These are phyloP conservation scores for Pseudogymnoascus sp. DNA, from an alignment of 2,329 filamentous ascomycete genomes.

Conservation along the genomic window DNA sequence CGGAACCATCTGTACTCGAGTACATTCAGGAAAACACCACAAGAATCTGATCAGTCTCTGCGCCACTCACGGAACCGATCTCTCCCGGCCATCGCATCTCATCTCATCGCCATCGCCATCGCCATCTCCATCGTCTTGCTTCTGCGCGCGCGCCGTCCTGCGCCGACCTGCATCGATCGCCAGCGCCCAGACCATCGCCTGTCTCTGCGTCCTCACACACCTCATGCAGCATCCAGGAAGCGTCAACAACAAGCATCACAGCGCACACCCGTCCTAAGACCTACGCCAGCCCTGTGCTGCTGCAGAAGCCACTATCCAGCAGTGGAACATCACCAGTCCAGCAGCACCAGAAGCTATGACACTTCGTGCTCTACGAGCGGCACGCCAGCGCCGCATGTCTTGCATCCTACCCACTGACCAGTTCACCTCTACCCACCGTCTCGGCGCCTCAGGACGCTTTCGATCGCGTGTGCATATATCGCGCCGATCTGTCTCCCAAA, in stretches of 20 bases:
- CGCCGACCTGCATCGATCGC: neutral
- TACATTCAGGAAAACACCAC: neutral
- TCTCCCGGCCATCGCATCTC: neutral
- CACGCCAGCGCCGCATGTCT: neutral
- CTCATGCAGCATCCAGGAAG: neutral
- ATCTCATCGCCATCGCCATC: neutral
- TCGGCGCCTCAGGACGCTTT: slow-evolving; percentile 7
- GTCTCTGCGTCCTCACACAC: neutral
- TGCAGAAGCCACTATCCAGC: neutral
- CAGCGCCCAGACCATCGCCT: neutral
- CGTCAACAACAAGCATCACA: neutral
- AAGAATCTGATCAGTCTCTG: neutral
- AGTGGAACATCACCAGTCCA: neutral
- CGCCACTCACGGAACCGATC: neutral
- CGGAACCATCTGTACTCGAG: neutral
- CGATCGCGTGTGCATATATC: neutral
- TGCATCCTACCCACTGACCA: neutral
- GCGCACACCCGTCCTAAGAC: neutral
- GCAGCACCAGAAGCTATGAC: neutral
- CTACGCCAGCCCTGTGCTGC: neutral
- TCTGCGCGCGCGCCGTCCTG: neutral
- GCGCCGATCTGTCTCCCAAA: neutral
- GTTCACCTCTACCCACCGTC: neutral
- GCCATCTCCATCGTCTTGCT: neutral
- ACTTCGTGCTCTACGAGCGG: neutral